Evolutionary conservation across 768 basidiomycete genomes (phyloP).

Genomic region (Auriscalpium vulgare): DNA sequence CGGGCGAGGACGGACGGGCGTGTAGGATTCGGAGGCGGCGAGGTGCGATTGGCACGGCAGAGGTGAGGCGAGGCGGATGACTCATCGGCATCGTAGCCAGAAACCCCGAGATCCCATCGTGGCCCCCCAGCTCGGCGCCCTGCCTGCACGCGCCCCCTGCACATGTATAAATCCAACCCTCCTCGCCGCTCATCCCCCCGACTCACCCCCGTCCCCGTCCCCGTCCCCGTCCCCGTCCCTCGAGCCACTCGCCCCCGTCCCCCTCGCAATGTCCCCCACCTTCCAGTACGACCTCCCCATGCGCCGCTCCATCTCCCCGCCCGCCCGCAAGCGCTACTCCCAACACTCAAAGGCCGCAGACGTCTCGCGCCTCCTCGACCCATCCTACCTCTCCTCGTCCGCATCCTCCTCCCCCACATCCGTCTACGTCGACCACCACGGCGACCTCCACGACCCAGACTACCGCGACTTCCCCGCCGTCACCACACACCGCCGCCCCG

Average conservation of each 20-base stretch:
- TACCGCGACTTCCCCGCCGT: conserved; percentile 53
- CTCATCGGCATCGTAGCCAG: too few relatives aligned
- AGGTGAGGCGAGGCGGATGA: too few relatives aligned
- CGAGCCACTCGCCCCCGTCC: too few relatives aligned
- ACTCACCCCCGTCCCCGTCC: not conserved
- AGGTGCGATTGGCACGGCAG: too few relatives aligned
- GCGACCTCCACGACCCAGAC: conserved; percentile 61
- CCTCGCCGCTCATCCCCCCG: not conserved
- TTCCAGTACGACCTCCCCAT: conserved; percentile 17
- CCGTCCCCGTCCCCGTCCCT: too few relatives aligned
- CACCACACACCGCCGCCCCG: conserved; percentile 20
- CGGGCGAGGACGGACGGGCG: not conserved
- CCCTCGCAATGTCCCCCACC: conserved; percentile 10
- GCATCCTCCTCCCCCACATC: conserved; percentile 21
- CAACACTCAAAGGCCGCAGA: conserved; percentile 30
- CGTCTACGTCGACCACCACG: conserved; percentile 53
- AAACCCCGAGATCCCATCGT: too few relatives aligned
- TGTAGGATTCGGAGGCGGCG: too few relatives aligned
- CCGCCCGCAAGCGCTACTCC: conserved; percentile 19
- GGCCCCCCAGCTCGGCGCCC: too few relatives aligned
- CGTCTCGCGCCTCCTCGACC: conserved; percentile 58
- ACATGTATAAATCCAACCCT: conserved; percentile 9
- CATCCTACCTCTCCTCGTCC: conserved; percentile 40
- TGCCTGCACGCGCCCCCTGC: not conserved
- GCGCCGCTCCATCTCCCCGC: conserved; percentile 26